These are phyloP conservation scores for Tuber umbilicatum DNA, from an alignment of 495 filamentous ascomycete genomes.

Conservation along the genomic window DNA sequence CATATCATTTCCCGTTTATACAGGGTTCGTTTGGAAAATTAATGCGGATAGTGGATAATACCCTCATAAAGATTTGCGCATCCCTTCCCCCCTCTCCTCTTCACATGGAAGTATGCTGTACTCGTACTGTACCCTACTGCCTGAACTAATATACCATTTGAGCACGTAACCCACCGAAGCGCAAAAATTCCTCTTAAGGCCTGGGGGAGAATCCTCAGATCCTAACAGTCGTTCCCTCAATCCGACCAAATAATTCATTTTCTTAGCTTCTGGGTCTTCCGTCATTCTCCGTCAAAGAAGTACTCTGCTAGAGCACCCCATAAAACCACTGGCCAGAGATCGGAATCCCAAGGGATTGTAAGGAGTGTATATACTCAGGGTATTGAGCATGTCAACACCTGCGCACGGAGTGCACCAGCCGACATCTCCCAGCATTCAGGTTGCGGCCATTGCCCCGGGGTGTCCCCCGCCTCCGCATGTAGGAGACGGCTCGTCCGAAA, in stretches of 20 bases:
- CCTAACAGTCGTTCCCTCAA: conserved; percentile 14
- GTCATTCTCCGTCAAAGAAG: neutral
- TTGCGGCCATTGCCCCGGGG: conserved; percentile 12
- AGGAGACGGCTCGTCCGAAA: conserved; percentile 1
- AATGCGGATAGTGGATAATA: neutral
- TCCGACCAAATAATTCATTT: neutral
- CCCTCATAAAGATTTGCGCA: conserved; percentile 12
- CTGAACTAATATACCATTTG: neutral
- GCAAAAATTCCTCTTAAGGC: neutral
- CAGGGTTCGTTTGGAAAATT: conserved; percentile 12
- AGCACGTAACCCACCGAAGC: neutral
- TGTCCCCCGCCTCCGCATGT: conserved; percentile 5
- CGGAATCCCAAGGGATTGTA: neutral
- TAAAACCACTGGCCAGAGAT: neutral
- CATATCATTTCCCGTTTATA: neutral
- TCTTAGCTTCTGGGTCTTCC: neutral
- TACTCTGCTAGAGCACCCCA: neutral
- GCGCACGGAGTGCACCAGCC: conserved; percentile 20
- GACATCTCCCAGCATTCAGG: conserved; percentile 16
- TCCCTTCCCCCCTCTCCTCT: conserved; percentile 7
- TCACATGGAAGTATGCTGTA: neutral
- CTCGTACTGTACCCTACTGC: neutral
- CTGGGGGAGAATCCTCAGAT: conserved; percentile 8
- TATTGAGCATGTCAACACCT: conserved; percentile 22
- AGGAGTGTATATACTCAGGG: neutral